Evolutionary conservation across 2,329 filamentous ascomycete species (phyloP), one percentile per base, ranked within the genome.

Genomic region (Exophiala sp.): DNA sequence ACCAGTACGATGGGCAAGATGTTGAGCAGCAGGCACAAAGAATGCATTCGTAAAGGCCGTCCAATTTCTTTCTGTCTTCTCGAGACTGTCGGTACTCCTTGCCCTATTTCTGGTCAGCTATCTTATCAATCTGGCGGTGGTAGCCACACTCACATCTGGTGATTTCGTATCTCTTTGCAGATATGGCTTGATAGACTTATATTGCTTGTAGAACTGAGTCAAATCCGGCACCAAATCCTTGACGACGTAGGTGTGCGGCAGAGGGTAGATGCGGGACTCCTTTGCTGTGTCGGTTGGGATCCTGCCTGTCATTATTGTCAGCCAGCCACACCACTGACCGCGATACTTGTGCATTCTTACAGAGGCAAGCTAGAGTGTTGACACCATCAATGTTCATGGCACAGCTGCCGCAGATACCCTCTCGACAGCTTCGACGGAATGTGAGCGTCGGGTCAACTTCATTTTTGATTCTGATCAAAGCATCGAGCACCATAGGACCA

Each of bases 311-410:
- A 32, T 8, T 10, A 5, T 10, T 43, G 44, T 63, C 35, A 63
- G 56, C 53, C 41, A 5, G 33, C 18, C 20, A 16, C 20, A 10
- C 6, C 34, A 24, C 58, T 62, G 61, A 47, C 59, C 33, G 18
- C 18, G 33, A 20, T 34, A 18, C 24, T 47, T 46, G 32, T 48
- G 21, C 5, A 12, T 16, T 85, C 88, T 66, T 89, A 96, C 94
- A 99, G 71, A 99, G 78, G 77, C 94, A 99, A 65, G 94, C 94
- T 67, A 99, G 78, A 54, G 94, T 99, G 80, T 99, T 99, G 68
- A 95, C 88, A 72, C 94, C 94, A 73, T 97, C 95, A 72, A 99
- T 97, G 81, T 99, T 99, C 94, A 99, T 99, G 64, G 94, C 94
- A 72, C 94, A 99, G 75, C 89, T 95, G 64, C 94, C 94, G 71